Percentiles rank a stretch among this genome's conserved stretches.
phyloP scores from a whole-genome alignment of 1,284 basidiomycete genomes.

The Leccinum glutinopallens region DNA sequence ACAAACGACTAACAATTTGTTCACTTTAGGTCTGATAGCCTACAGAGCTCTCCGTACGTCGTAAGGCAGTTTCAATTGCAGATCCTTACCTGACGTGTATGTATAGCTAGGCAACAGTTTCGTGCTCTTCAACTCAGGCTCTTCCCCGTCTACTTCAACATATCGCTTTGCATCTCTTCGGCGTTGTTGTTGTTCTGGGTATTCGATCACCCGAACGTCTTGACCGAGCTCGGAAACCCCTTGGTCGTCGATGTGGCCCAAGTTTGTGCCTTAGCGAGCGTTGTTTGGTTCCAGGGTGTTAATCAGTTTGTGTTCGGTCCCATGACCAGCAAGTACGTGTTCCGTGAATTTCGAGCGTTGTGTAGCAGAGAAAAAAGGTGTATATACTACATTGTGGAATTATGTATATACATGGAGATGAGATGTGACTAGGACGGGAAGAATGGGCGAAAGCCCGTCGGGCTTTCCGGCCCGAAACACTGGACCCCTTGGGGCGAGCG shows the following conservation, averaged over 20 bases:
- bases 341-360: no score
- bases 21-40: constrained; percentile 55
- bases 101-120: constrained; percentile 56
- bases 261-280: constrained; percentile 60
- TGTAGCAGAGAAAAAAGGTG: no score
- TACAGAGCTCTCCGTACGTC: constrained; percentile 53
- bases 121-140: constrained; percentile 73
- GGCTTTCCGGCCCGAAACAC: no score
- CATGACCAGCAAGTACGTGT: constrained; percentile 63
- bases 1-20: neutral
- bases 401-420: no score
- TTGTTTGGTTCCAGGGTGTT: constrained; percentile 48
- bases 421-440: no score
- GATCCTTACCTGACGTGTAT: neutral
- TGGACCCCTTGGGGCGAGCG: no score
- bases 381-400: no score
- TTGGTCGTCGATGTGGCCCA: constrained; percentile 66
- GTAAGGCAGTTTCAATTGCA: neutral
- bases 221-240: constrained; percentile 51
- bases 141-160: constrained; percentile 76
- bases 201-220: constrained; percentile 62
- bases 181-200: constrained; percentile 65
- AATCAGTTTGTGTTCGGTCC: constrained; percentile 68
- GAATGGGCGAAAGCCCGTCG: no score
- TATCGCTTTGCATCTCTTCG: constrained; percentile 58